Evolutionary conservation across 83 land plant species (phyloP).

Genomic region (Larix sibirica): DNA sequence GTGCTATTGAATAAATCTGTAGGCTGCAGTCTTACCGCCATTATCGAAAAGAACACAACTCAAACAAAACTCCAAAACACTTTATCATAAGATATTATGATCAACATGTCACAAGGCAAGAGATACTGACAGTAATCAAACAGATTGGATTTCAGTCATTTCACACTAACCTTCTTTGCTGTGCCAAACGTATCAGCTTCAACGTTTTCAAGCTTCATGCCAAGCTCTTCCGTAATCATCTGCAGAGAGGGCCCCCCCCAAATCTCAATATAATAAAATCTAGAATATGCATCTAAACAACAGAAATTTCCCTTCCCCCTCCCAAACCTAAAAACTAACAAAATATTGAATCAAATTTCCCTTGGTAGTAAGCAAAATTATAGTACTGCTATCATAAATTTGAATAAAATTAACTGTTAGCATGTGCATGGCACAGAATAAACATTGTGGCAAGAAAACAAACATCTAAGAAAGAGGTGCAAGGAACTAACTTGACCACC

Average conservation of each 20-base stretch:
- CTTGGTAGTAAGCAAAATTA: not conserved
- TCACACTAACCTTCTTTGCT: slow-evolving; percentile 26
- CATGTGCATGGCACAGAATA: not conserved
- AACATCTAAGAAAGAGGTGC: not conserved
- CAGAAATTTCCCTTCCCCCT: not conserved
- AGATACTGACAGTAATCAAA: not conserved
- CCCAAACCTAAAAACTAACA: not conserved
- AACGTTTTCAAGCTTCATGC: slow-evolving; percentile 30
- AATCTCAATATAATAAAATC: not conserved
- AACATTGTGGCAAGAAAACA: too few species aligned
- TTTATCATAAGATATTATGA: not conserved
- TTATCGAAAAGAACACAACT: not conserved
- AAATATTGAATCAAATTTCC: not conserved
- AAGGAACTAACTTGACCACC: slow-evolving; percentile 74
- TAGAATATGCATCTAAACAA: not conserved
- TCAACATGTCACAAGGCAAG: not conserved
- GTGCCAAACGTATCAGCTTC: slow-evolving; percentile 27
- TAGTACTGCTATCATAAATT: not conserved
- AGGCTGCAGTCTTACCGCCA: not conserved
- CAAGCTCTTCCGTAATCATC: slow-evolving; percentile 31
- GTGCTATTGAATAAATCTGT: too few species aligned
- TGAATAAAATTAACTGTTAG: too few species aligned
- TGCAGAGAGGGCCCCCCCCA: not conserved
- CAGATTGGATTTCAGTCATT: too few species aligned
- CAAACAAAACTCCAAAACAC: not conserved